Evolutionary conservation across 306 rosid species (phyloP).

Genomic region (Datisca glomerata): DNA sequence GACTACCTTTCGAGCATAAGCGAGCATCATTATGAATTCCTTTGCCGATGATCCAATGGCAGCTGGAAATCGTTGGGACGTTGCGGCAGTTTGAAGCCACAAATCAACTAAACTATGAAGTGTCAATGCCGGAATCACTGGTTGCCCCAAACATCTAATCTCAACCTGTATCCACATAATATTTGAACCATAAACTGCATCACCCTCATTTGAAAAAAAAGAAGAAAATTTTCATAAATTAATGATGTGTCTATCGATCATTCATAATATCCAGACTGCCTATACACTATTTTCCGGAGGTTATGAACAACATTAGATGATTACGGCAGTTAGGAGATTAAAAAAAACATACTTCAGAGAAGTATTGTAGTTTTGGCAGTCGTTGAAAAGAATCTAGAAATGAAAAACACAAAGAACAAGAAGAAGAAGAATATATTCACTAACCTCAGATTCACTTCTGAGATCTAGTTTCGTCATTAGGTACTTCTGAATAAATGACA

Average conservation of each 20-base stretch:
- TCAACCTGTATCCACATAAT: conserved; percentile 51
- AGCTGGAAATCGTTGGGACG: conserved; percentile 45
- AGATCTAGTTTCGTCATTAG: conserved; percentile 54
- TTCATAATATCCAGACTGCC: too few species aligned
- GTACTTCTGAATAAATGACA: conserved; percentile 50
- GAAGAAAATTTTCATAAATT: too few species aligned
- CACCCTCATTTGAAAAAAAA: too few species aligned
- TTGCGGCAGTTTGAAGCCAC: conserved; percentile 62
- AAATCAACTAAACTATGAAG: conserved; percentile 56
- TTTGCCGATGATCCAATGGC: conserved; percentile 79
- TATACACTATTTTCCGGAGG: too few species aligned
- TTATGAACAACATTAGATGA: too few species aligned
- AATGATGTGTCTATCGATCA: too few species aligned
- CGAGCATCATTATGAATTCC: conserved; percentile 80
- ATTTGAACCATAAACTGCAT: too few species aligned
- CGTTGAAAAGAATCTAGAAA: too few species aligned
- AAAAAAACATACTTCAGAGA: too few species aligned
- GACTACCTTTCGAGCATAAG: conserved; percentile 52
- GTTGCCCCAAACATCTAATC: conserved; percentile 85
- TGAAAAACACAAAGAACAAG: too few species aligned
- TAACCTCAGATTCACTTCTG: conserved; percentile 58
- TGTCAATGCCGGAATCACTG: conserved; percentile 59
- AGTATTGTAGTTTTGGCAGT: too few species aligned
- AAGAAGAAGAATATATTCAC: not conserved
- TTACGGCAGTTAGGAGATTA: too few species aligned